Evolutionary conservation across 78 protist species (phyloP).

Genomic region (Dictyostelium firmibasis): DNA sequence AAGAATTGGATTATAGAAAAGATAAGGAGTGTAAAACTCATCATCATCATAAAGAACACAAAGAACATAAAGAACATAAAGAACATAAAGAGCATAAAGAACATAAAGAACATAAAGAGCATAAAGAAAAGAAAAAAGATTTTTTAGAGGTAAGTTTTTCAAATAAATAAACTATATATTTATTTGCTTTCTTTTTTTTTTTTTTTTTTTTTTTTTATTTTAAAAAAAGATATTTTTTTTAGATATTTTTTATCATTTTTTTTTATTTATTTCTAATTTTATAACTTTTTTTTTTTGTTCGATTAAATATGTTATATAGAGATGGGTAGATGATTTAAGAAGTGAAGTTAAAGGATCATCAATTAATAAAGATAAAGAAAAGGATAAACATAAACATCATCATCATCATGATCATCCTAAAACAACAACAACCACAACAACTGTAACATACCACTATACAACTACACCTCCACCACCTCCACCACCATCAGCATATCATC

Average conservation of each 20-base stretch:
- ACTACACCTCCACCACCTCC: background rate
- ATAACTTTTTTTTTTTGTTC: background rate
- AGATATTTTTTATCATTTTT: background rate
- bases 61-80: background rate
- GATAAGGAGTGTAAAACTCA: background rate
- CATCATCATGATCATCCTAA: background rate
- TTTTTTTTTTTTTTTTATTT: background rate
- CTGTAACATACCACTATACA: background rate
- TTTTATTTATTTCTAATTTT: background rate
- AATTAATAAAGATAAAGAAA: background rate
- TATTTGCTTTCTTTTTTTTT: background rate
- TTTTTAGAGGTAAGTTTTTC: background rate
- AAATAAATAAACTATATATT: too few species aligned
- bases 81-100: background rate
- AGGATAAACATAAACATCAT: background rate
- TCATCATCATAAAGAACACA: background rate
- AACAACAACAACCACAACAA: background rate
- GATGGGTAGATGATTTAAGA: conserved; percentile 1
- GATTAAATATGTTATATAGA: too few species aligned
- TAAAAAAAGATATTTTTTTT: background rate
- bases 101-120: background rate
- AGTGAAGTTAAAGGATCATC: background rate
- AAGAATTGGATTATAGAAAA: background rate
- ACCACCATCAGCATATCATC: background rate
- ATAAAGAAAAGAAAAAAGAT: background rate